A percentile compares a stretch with the other conserved stretches of the same genome.
Conservation (phyloP, 257 asterid genomes). For the Verbascum thapsus region DNA sequence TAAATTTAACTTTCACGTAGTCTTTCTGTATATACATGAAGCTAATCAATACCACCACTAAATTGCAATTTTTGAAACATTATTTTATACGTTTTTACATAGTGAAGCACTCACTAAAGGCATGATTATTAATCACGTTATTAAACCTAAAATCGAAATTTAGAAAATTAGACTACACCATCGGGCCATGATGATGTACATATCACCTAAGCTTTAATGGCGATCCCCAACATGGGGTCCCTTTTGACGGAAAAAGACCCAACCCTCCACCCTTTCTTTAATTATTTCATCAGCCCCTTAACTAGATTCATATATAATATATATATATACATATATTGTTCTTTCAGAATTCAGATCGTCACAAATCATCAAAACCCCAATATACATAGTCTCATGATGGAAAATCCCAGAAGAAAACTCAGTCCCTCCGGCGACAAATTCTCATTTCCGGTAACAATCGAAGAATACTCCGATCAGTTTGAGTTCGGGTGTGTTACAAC, state of each 20-base stretch:
- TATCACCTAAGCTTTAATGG: constrained; percentile 37
- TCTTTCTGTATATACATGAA: no score
- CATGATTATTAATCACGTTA: constrained; percentile 44
- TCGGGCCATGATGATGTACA: constrained; percentile 33
- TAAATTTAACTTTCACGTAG: no score
- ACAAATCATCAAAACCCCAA: background rate
- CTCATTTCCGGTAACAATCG: constrained; percentile 44
- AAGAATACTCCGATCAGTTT: constrained; percentile 34
- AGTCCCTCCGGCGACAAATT: constrained; percentile 48
- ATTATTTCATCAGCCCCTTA: constrained; percentile 22
- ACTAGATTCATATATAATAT: constrained; percentile 26
- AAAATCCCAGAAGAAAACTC: constrained; percentile 32
- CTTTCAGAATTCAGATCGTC: background rate
- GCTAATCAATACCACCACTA: no score
- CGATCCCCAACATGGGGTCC: constrained; percentile 51
- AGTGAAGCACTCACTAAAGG: constrained; percentile 41
- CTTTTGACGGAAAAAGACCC: constrained; percentile 44
- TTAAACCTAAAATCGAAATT: constrained; percentile 22
- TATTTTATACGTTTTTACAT: background rate
- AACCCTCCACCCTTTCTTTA: constrained; percentile 36
- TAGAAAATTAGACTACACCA: constrained; percentile 26
- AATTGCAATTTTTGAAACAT: no score
- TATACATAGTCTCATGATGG: constrained; percentile 37
- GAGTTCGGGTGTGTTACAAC: constrained; percentile 45
- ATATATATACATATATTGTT: background rate